These are phyloP conservation scores for Sphagnum contortum DNA, from an alignment of 225 moss, liverwort and hornwort genomes.

Conservation along the genomic window DNA sequence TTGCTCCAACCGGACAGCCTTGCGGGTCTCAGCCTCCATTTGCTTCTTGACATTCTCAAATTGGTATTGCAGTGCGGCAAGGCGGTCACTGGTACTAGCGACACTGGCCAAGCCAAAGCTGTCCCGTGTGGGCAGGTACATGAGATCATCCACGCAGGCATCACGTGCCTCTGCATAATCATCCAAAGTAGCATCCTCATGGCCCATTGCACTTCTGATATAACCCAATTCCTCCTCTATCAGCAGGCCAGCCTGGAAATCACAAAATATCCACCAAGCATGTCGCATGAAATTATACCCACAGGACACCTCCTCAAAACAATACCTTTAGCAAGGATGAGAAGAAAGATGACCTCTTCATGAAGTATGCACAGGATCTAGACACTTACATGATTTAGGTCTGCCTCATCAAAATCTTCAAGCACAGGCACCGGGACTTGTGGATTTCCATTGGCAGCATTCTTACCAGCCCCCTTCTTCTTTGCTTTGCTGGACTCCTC, in stretches of 20 bases:
- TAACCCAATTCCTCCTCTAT: conserved; percentile 60
- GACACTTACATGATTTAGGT: conserved; percentile 37
- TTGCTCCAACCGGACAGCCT: conserved; percentile 77
- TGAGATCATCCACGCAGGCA: conserved; percentile 79
- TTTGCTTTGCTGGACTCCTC: conserved; percentile 40
- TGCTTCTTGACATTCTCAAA: conserved; percentile 77
- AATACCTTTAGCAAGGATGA: too few relatives aligned
- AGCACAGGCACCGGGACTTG: conserved; percentile 24
- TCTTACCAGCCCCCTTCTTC: conserved; percentile 39
- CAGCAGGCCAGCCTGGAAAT: conserved; percentile 50
- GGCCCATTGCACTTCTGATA: conserved; percentile 67
- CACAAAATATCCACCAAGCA: not conserved
- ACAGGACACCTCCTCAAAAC: too few relatives aligned
- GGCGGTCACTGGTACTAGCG: conserved; percentile 63
- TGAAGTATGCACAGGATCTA: not conserved
- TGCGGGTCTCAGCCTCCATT: conserved; percentile 87
- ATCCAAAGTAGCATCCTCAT: conserved; percentile 57
- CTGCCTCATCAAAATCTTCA: conserved; percentile 54
- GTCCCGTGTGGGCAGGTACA: conserved; percentile 68
- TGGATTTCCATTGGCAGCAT: conserved; percentile 19
- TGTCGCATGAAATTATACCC: not conserved
- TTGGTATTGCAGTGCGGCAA: conserved; percentile 64
- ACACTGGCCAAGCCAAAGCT: conserved; percentile 70
- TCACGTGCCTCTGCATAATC: conserved; percentile 78
- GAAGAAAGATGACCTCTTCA: too few relatives aligned